Base-by-base conservation (phyloP, 2,329 filamentous ascomycete species). In the Trichophyton simii region DNA sequence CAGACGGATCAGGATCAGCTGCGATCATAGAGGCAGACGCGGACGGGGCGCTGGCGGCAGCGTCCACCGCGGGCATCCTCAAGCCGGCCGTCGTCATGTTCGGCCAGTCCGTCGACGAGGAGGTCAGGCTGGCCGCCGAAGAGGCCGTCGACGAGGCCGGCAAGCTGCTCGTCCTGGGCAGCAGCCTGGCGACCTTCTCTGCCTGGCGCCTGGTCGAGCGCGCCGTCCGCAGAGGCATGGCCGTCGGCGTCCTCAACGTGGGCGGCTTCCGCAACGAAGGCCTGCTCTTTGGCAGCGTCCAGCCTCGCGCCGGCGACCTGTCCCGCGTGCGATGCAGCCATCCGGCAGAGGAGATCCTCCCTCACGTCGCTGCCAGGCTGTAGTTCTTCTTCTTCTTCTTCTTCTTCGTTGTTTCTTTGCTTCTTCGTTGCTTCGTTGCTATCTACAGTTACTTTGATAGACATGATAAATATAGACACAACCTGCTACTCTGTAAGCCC, bases 71-170 rank as follows among this genome's bases (percentile, higher is more conserved):
- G 0, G 94, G 92, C 1, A 84, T 97, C 42, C 73, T 99, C 61
- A 97, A 97, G 71, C 94, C 94, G 2, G 89, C 89, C 0, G 91
- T 99, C 1, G 86, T 91, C 68, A 96, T 97, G 90, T 97, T 97
- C 72, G 94, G 94, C 15, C 94, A 97, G 74, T 91, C 84, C 63
- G 95, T 97, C 58, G 78, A 83, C 0, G 73, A 76, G 1, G 69
- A 75, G 1, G 85, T 91, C 41, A 96, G 95, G 72, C 73, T 77
- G 1, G 85, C 84, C 0, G 92, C 91, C 1, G 91, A 97, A 70
- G 76, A 83, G 31, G 87, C 88, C 11, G 84, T 97, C 58, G 89
- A 96, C 68, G 80, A 81, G 31, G 88, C 90, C 0, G 85, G 84
- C 4, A 83, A 84, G 63, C 74, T 97, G 41, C 78, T 97, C 22